These are phyloP conservation scores for Castanospermum australe DNA, from an alignment of 306 rosid species.

Conservation along the genomic window DNA sequence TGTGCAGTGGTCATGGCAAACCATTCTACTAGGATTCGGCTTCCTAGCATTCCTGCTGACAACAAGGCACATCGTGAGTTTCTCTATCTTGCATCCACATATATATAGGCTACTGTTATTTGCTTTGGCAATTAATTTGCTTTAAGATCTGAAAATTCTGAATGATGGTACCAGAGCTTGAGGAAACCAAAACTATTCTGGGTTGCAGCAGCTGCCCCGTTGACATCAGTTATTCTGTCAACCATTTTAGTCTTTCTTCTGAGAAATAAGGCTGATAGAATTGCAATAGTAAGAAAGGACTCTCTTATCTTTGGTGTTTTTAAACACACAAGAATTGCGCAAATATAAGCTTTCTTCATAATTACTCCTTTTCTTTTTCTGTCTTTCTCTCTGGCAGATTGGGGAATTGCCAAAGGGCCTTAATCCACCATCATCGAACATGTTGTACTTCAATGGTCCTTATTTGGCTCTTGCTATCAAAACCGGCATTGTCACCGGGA, in stretches of 20 bases:
- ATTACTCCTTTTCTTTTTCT: background rate
- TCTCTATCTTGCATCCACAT: background rate
- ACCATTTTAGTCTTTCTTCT: slow-evolving; percentile 73
- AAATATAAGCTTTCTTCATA: background rate
- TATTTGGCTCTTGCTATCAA: slow-evolving; percentile 75
- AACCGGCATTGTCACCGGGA: slow-evolving; percentile 90
- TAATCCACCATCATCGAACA: slow-evolving; percentile 85
- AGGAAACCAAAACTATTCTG: slow-evolving; percentile 83
- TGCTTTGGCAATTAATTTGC: background rate
- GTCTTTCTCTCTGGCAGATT: slow-evolving; percentile 42
- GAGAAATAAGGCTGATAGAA: slow-evolving; percentile 45
- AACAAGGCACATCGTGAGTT: slow-evolving; percentile 84
- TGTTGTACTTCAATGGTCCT: slow-evolving; percentile 75
- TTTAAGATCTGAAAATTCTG: slow-evolving; percentile 22
- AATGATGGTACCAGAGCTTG: slow-evolving; percentile 58
- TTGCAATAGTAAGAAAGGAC: slow-evolving; percentile 60
- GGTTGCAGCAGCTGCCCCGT: slow-evolving; percentile 94
- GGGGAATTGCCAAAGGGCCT: slow-evolving; percentile 93
- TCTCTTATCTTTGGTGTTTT: background rate
- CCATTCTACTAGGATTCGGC: slow-evolving; percentile 64
- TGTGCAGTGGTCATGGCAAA: slow-evolving; percentile 98
- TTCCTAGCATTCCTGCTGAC: slow-evolving; percentile 64
- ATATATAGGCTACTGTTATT: background rate
- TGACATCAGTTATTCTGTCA: slow-evolving; percentile 83
- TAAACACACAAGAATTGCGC: background rate